Evolutionary conservation across 2,329 filamentous ascomycete species (phyloP), one percentile per base, ranked within the genome.

Genomic region (Ambrosiella cleistominuta): DNA sequence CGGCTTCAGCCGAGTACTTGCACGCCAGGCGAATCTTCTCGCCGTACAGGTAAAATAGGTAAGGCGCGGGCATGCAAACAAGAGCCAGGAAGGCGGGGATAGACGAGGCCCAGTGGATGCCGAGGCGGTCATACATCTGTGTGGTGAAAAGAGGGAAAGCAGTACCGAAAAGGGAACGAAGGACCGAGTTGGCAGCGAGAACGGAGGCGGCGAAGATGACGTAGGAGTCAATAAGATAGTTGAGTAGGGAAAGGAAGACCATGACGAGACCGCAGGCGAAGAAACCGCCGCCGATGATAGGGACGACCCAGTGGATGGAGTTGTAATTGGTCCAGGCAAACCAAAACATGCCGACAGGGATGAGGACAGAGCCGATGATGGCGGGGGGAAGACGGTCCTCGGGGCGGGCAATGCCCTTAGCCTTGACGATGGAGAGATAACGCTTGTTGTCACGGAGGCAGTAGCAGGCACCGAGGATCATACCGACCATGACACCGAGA

Each of bases 171-270:
- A 86, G 69, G 0, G 83, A 86, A 60, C 86, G 80, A 9, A 89
- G 71, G 35, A 89, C 79, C 1, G 81, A 76, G 68, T 83, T 88
- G 53, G 84, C 85, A 1, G 86, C 86, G 7, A 90, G 72, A 0
- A 83, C 85, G 0, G 82, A 86, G 0, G 86, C 86, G 0, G 87
- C 86, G 62, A 83, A 91, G 64, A 90, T 84, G 56, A 83, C 82
- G 67, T 88, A 82, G 5, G 80, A 71, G 64, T 86, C 84, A 61
- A 86, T 78, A 11, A 86, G 74, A 68, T 86, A 86, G 68, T 80
- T 83, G 65, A 81, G 75, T 51, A 81, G 69, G 4, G 74, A 73
- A n/a, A 86, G 68, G 71, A 86, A 87, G 40, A 86, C 79, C 37
- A 83, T 68, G 1, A 85, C 79, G 52, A 78, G 66, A 4, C 76